Base-by-base conservation (phyloP, 2,329 filamentous ascomycete genomes). In the Stromatinia cepivora region DNA sequence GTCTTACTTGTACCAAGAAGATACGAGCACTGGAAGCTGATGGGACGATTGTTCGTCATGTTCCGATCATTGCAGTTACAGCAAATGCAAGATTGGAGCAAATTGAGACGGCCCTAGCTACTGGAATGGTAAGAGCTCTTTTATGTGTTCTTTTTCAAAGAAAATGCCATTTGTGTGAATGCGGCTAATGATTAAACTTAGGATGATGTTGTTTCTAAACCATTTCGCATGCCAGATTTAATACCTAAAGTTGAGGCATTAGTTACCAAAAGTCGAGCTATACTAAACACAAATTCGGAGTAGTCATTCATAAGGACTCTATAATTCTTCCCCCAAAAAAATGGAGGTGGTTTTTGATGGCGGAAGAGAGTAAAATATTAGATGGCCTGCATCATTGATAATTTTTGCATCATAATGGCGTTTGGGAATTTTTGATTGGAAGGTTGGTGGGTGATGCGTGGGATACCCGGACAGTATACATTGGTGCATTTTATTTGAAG, bases 11-110 rank as follows among this genome's bases (percentile, higher is more conserved):
- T 72, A 88, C 91, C 17, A 83, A 85, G 54, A 86, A 82, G 70
- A 93, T 94, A 66, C 85, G 92, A 25, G 85, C 90, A 70, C 81
- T 92, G 25, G 90, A 94, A 77, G 81, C 80, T 62, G 82, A 86
- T 66, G 87, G 87, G 2, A 86, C 83, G 45, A 85, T 92, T 61
- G 82, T 84, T 25, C 81, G 83, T 63, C 90, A 92, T 75, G 86
- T 92, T n/a, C 90, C 90, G 3, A 91, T 92, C 73, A 91, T 93
- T 74, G 90, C 89, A n/a, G 90, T 92, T n/a, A 94, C 91, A 50
- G 92, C 92, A 2, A 94, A 94, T 79, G 91, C 90, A 50, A 83
- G 92, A 76, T 85, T 86, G 6, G 90, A 92, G 81, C 91, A 94
- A 79, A 89, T 92, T 70, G 84, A 86, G 73, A 88, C 85, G 73